Conservation (phyloP, 2,329 filamentous ascomycete genomes). For the Sphaerulina musiva region DNA sequence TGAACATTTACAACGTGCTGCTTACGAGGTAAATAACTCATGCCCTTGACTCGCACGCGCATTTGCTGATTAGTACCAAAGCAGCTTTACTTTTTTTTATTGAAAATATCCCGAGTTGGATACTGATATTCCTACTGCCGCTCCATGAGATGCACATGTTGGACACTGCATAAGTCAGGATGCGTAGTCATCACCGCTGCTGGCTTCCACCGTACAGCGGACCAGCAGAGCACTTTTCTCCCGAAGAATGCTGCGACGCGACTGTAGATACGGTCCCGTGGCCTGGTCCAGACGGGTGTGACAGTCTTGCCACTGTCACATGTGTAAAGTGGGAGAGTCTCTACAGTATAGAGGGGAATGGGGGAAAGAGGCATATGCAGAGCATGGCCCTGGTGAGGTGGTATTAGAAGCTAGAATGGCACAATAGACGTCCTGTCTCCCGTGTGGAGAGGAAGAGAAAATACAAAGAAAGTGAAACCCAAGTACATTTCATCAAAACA, state of each 20-base stretch:
- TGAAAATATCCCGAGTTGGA: background rate
- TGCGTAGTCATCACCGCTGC: background rate
- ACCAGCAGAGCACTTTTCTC: background rate
- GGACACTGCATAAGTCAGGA: too few species aligned
- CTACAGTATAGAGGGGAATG: too few species aligned
- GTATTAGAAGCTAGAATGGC: too few species aligned
- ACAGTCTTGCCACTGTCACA: background rate
- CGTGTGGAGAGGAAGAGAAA: too few species aligned
- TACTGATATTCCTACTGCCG: too few species aligned
- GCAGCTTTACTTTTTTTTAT: background rate
- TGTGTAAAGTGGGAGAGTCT: too few species aligned
- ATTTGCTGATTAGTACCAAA: background rate
- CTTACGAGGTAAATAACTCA: background rate
- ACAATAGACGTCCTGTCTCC: too few species aligned
- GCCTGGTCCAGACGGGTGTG: background rate
- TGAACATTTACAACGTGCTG: conserved; percentile 16
- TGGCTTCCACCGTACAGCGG: background rate
- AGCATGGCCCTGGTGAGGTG: too few species aligned
- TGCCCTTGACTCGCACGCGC: background rate
- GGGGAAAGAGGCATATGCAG: too few species aligned
- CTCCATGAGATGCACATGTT: too few species aligned
- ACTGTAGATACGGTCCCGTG: conserved; percentile 2
- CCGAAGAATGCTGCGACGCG: conserved; percentile 1
- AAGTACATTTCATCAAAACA: too few species aligned
- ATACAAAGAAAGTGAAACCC: too few species aligned